Evolutionary conservation across 192 early-diverging fungal species (phyloP).

Genomic region (Anaeromyces robustus): DNA sequence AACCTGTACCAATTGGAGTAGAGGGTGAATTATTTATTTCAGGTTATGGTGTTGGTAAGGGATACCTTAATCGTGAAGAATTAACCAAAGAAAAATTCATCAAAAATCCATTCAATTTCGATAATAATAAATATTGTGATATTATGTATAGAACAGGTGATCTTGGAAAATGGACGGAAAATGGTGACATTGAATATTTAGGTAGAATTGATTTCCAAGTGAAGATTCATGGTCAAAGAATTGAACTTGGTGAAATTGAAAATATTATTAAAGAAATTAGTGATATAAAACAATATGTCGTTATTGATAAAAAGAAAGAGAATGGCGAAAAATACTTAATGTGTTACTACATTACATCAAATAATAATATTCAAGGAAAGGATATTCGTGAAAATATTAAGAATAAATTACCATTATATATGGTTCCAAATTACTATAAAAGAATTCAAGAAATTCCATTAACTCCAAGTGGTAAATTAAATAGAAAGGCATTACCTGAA

Average conservation of each 20-base stretch:
- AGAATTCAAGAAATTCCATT: too few relatives aligned
- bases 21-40: conserved; percentile 22
- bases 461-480: too few relatives aligned
- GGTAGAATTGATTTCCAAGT: conserved; percentile 26
- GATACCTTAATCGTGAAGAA: conserved; percentile 24
- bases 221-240: conserved; percentile 28
- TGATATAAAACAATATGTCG: too few relatives aligned
- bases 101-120: conserved; percentile 6
- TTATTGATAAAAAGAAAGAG: too few relatives aligned
- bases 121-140: background rate
- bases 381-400: too few relatives aligned
- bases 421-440: too few relatives aligned
- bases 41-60: conserved; percentile 16
- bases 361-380: too few relatives aligned
- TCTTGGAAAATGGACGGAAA: background rate
- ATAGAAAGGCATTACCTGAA: too few relatives aligned
- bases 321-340: too few relatives aligned
- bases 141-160: background rate
- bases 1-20: conserved; percentile 17
- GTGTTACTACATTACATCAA: too few relatives aligned
- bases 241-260: conserved; percentile 24
- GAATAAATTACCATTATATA: too few relatives aligned
- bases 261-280: background rate
- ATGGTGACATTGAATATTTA: conserved; percentile 7
- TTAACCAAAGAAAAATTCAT: conserved; percentile 15